Evolutionary conservation across 805 yeast species (phyloP).

Genomic region (Saturnispora galanensis): DNA sequence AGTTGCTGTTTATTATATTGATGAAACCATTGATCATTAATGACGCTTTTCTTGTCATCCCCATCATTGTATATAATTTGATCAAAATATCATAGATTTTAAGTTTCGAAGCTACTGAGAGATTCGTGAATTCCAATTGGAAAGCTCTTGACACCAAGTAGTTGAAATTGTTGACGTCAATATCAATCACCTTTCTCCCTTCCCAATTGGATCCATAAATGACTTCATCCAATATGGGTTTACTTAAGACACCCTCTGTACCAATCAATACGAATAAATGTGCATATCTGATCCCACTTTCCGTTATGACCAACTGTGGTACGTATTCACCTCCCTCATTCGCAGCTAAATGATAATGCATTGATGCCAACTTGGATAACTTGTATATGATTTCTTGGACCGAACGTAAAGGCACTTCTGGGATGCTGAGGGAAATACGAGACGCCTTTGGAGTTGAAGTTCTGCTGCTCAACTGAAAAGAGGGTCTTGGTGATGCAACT

Average conservation of each 20-base stretch:
- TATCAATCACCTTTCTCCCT: background rate
- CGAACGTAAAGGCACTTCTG: constrained; percentile 16
- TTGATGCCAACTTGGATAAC: constrained; percentile 31
- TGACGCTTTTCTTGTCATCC: constrained; percentile 56
- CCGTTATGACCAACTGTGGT: constrained; percentile 74
- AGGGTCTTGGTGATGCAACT: constrained; percentile 38
- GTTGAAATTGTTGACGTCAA: constrained; percentile 34
- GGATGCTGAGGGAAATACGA: constrained; percentile 4
- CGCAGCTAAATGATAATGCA: constrained; percentile 42
- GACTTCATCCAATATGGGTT: constrained; percentile 33
- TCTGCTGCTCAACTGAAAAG: constrained; percentile 25
- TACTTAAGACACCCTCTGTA: constrained; percentile 39
- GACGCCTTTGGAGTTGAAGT: constrained; percentile 10
- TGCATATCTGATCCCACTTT: constrained; percentile 53
- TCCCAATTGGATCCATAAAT: constrained; percentile 29
- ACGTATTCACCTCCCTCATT: constrained; percentile 60
- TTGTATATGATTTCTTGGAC: constrained; percentile 30
- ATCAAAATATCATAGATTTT: constrained; percentile 60
- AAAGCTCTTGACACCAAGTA: constrained; percentile 38
- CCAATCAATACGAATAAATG: constrained; percentile 48
- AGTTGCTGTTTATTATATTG: constrained; percentile 28
- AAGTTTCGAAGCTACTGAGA: constrained; percentile 45
- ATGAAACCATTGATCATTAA: constrained; percentile 61
- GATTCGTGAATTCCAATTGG: constrained; percentile 33
- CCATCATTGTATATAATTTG: constrained; percentile 49